Evolutionary conservation across 2,329 filamentous ascomycete species (phyloP).

Genomic region (Davidsoniella eucalypti): DNA sequence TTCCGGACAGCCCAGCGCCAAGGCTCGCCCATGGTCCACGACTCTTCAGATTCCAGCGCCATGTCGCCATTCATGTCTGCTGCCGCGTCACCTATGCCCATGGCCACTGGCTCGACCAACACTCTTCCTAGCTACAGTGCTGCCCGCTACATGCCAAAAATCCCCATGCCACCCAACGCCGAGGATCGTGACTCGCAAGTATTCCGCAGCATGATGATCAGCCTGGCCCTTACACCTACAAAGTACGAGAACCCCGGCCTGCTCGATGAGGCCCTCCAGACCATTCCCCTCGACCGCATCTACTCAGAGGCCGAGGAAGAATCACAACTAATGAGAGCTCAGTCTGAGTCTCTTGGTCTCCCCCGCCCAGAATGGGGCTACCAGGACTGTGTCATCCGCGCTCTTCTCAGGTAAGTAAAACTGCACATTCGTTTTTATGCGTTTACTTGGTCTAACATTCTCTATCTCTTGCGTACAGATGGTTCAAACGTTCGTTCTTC

Average conservation of each 20-base stretch:
- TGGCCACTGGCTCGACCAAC: conserved; percentile 24
- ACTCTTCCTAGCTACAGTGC: conserved; percentile 31
- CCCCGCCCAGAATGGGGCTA: conserved; percentile 87
- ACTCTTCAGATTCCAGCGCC: conserved; percentile 16
- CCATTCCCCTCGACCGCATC: conserved; percentile 76
- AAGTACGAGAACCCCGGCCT: conserved; percentile 95
- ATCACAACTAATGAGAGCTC: conserved; percentile 67
- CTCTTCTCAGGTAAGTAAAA: conserved; percentile 54
- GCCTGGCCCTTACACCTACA: conserved; percentile 70
- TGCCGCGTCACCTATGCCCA: conserved; percentile 25
- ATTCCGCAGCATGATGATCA: conserved; percentile 68
- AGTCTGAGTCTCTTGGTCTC: conserved; percentile 73
- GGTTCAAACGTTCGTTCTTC: conserved; percentile 94
- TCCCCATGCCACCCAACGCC: conserved; percentile 55
- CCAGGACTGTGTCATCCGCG: conserved; percentile 87
- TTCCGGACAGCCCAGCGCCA: conserved; percentile 39
- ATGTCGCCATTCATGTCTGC: conserved; percentile 28
- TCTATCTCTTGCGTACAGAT: conserved; percentile 24
- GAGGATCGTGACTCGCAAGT: conserved; percentile 52
- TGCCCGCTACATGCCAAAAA: conserved; percentile 33
- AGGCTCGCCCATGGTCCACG: conserved; percentile 31
- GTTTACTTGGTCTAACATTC: not conserved
- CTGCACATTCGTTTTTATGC: conserved; percentile 13
- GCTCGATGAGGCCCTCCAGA: conserved; percentile 75
- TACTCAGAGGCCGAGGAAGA: conserved; percentile 93